Conservation (phyloP, 2,329 filamentous ascomycete genomes). For the Aplosporella prunicola region DNA sequence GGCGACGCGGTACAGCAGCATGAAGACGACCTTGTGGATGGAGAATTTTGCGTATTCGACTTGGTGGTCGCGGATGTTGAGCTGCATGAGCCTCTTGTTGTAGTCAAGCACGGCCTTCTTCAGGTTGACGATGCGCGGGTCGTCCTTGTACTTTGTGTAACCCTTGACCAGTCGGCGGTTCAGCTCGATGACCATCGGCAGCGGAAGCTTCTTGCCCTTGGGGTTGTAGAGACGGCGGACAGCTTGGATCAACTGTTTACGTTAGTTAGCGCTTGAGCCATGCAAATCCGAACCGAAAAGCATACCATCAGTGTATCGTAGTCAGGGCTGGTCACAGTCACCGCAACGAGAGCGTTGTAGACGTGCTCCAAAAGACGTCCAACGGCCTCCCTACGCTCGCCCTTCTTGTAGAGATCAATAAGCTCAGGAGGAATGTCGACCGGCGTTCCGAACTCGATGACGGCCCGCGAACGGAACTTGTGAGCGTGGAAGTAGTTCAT, state of each 20-base stretch:
- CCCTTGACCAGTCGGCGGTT: constrained; percentile 85
- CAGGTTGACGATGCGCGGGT: constrained; percentile 69
- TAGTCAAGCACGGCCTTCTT: constrained; percentile 71
- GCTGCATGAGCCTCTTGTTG: constrained; percentile 74
- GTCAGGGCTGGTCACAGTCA: constrained; percentile 86
- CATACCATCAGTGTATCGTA: constrained; percentile 86
- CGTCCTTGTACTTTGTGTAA: constrained; percentile 86
- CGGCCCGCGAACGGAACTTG: constrained; percentile 92
- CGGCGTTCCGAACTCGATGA: constrained; percentile 87
- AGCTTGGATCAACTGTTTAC: constrained; percentile 68
- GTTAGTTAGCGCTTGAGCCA: constrained; percentile 21
- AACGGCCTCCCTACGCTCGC: constrained; percentile 78
- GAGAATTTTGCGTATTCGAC: constrained; percentile 85
- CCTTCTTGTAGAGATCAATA: constrained; percentile 74
- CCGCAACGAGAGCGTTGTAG: constrained; percentile 72
- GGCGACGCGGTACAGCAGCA: constrained; percentile 66
- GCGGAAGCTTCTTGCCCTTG: constrained; percentile 82
- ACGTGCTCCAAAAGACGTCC: constrained; percentile 76
- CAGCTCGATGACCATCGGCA: constrained; percentile 87
- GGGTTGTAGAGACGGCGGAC: constrained; percentile 89
- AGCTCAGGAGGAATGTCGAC: constrained; percentile 76
- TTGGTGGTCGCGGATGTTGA: constrained; percentile 88
- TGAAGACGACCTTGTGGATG: constrained; percentile 62
- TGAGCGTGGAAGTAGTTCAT: constrained; percentile 99
- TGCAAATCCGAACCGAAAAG: constrained; percentile 7